Conservation (phyloP, 352 stramenopile species). For the Phytopythium litorale region DNA sequence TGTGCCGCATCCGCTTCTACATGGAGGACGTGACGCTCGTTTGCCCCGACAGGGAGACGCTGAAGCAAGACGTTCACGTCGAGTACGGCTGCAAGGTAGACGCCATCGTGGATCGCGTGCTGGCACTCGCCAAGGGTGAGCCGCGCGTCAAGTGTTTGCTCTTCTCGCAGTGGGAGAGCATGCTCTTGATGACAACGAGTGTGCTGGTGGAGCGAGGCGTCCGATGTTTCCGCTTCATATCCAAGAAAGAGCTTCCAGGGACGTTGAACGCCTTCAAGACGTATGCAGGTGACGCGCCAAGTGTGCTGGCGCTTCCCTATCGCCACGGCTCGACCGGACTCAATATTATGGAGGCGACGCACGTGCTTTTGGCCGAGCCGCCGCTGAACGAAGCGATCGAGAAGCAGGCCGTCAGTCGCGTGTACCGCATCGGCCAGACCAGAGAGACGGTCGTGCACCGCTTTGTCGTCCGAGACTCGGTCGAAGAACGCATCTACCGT, state of each 20-base stretch:
- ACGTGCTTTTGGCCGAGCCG: constrained; percentile 90
- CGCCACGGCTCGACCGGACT: constrained; percentile 89
- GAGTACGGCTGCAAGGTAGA: constrained; percentile 69
- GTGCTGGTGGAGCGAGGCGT: constrained; percentile 42
- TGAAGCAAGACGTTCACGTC: constrained; percentile 1
- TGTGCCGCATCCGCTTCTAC: not conserved
- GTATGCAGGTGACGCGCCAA: constrained; percentile 23
- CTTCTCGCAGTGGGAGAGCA: constrained; percentile 91
- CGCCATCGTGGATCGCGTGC: constrained; percentile 46
- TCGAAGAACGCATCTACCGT: constrained; percentile 86
- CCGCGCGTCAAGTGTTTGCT: constrained; percentile 83
- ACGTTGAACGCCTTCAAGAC: constrained; percentile 49
- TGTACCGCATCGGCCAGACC: constrained; percentile 90
- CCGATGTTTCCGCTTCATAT: constrained; percentile 59
- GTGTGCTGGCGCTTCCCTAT: constrained; percentile 72
- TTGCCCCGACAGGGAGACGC: not conserved
- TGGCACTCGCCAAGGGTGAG: constrained; percentile 37
- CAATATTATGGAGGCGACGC: constrained; percentile 88
- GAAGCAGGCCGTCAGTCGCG: constrained; percentile 83
- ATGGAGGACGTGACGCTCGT: constrained; percentile 8
- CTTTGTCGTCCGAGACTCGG: constrained; percentile 84
- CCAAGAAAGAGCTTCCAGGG: constrained; percentile 42
- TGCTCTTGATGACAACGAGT: constrained; percentile 39
- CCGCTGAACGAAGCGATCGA: constrained; percentile 86
- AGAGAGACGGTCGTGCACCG: constrained; percentile 76